Evolutionary conservation across 176 grass and related monocot species (phyloP).

Genomic region (Hordeum vulgare): DNA sequence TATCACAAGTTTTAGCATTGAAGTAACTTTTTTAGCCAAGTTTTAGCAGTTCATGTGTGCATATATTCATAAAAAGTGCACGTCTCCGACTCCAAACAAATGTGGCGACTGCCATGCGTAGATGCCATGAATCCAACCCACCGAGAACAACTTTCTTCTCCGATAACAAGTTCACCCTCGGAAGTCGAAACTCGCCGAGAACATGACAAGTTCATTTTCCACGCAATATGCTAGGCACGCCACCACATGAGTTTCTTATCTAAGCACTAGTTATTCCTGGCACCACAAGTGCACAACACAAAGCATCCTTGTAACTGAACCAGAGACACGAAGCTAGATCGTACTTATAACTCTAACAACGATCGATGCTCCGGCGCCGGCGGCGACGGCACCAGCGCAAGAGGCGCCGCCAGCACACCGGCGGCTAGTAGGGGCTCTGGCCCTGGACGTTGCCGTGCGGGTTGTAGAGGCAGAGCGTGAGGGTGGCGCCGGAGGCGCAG

Average conservation of each 20-base stretch:
- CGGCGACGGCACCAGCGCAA: not conserved
- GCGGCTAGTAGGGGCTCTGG: constrained; percentile 58
- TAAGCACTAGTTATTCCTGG: not conserved
- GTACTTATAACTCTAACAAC: not conserved
- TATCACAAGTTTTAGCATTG: no score
- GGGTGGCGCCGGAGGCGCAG: constrained; percentile 45
- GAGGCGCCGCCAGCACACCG: not conserved
- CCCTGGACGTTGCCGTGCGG: constrained; percentile 77
- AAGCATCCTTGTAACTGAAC: not conserved
- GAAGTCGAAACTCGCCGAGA: not conserved
- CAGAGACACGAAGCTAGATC: not conserved
- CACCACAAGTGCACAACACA: not conserved
- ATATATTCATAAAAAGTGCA: no score
- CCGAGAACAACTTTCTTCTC: not conserved
- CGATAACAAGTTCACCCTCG: not conserved
- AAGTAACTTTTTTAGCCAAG: no score
- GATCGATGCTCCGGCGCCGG: not conserved
- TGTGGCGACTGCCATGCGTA: not conserved
- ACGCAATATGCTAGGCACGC: not conserved
- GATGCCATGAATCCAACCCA: not conserved
- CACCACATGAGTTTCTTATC: not conserved
- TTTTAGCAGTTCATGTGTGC: no score
- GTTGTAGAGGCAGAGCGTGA: constrained; percentile 70
- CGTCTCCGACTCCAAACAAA: not conserved
- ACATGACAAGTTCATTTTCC: not conserved